These are phyloP conservation scores for Tuber brumale DNA, from an alignment of 495 filamentous ascomycete species.

Conservation along the genomic window DNA sequence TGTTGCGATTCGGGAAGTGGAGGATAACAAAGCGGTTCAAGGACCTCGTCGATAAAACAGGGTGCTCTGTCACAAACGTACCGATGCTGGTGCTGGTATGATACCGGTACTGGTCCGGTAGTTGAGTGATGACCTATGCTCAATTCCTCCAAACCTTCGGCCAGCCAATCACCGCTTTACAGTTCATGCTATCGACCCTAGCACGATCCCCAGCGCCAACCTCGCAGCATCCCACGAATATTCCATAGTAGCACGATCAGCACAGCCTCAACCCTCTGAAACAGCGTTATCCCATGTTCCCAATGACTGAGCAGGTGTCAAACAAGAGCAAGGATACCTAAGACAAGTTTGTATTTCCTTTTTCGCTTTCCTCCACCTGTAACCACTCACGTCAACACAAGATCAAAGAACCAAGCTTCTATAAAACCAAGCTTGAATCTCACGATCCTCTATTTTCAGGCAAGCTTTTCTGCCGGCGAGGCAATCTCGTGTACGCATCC, in stretches of 20 bases:
- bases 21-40: not conserved
- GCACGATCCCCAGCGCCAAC: not conserved
- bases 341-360: not conserved
- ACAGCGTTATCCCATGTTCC: not conserved
- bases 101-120: not conserved
- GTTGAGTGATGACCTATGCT: not conserved
- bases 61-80: not conserved
- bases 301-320: not conserved
- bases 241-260: not conserved
- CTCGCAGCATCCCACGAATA: not conserved
- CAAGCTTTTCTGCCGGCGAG: not conserved
- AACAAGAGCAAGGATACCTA: not conserved
- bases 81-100: too few species aligned
- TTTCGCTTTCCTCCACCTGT: not conserved
- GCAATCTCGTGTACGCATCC: not conserved
- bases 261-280: not conserved
- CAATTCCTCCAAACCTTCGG: not conserved
- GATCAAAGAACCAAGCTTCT: not conserved
- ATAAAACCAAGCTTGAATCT: not conserved
- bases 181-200: not conserved
- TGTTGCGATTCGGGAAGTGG: too few species aligned
- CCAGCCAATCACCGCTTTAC: not conserved
- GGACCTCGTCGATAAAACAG: not conserved
- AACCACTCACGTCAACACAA: not conserved
- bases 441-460: not conserved